phyloP scores from a whole-genome alignment of 495 filamentous ascomycete genomes.

The Xeromyces bisporus region DNA sequence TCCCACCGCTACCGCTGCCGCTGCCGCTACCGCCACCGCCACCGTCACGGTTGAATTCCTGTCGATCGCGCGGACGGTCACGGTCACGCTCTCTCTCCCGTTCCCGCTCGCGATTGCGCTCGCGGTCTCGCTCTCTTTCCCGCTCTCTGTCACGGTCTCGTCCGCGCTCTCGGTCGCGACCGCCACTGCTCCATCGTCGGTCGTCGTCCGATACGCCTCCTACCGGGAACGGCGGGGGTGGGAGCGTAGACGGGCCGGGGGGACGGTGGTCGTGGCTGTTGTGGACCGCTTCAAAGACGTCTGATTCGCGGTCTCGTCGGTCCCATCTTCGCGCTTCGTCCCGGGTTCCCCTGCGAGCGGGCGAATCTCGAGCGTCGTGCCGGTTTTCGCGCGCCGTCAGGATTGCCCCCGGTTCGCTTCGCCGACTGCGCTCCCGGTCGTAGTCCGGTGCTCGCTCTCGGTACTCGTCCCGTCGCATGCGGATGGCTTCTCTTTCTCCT shows the following conservation, averaged over 20 bases:
- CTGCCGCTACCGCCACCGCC: conserved; percentile 11
- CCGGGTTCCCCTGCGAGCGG: conserved; percentile 20
- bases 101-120: conserved; percentile 24
- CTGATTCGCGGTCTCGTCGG: conserved; percentile 27
- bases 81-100: conserved; percentile 11
- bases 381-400: conserved; percentile 16
- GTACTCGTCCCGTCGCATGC: conserved; percentile 20
- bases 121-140: conserved; percentile 23
- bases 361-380: conserved; percentile 18
- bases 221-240: too few species aligned
- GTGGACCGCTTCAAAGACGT: conserved; percentile 5
- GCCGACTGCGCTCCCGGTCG: conserved; percentile 25
- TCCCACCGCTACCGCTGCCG: conserved; percentile 8
- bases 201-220: neutral
- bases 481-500: conserved; percentile 12
- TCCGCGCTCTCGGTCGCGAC: conserved; percentile 11
- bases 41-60: conserved; percentile 13
- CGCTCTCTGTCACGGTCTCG: conserved; percentile 17
- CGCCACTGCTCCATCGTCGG: neutral
- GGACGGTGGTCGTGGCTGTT: neutral
- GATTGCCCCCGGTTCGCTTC: conserved; percentile 18
- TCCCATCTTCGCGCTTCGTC: conserved; percentile 21
- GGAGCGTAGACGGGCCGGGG: too few species aligned
- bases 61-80: conserved; percentile 1
- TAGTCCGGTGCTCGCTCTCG: conserved; percentile 19